A percentile compares a stretch with the other conserved stretches of the same genome.
Evolutionary conservation across 176 grass and related monocot species (phyloP).

Genomic region (Pontederia paniculata): DNA sequence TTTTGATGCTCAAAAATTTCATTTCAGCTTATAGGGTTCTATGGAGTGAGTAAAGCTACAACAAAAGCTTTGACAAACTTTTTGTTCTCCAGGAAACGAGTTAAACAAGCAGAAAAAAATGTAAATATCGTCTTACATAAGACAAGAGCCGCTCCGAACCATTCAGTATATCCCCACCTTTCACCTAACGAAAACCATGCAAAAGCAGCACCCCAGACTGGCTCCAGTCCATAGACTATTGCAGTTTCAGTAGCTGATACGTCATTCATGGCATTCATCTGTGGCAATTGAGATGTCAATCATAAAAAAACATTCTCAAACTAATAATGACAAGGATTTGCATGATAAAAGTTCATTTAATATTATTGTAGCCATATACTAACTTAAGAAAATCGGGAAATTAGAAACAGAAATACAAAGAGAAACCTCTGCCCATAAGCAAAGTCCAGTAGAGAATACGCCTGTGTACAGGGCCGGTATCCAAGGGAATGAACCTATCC

Average conservation of each 20-base stretch:
- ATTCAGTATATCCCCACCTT: constrained; percentile 75
- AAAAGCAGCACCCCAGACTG: constrained; percentile 78
- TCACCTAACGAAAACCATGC: constrained; percentile 89
- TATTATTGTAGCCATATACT: too few relatives aligned
- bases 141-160: constrained; percentile 76
- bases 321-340: too few relatives aligned
- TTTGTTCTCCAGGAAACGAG: background rate
- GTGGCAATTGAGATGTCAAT: background rate
- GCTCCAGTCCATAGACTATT: constrained; percentile 72
- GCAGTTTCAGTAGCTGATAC: constrained; percentile 79
- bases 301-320: too few relatives aligned
- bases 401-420: constrained; percentile 2
- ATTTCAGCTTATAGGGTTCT: too few relatives aligned
- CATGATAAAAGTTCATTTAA: too few relatives aligned
- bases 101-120: background rate
- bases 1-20: too few relatives aligned
- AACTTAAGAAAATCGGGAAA: background rate
- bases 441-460: constrained; percentile 69
- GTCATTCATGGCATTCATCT: constrained; percentile 80
- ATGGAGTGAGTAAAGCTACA: background rate
- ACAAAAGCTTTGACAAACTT: background rate
- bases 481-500: constrained; percentile 68
- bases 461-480: constrained; percentile 85
- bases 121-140: constrained; percentile 46
- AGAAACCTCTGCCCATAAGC: constrained; percentile 84